These are phyloP conservation scores for Globisporangium iwayamae DNA, from an alignment of 352 stramenopile genomes.

Conservation along the genomic window DNA sequence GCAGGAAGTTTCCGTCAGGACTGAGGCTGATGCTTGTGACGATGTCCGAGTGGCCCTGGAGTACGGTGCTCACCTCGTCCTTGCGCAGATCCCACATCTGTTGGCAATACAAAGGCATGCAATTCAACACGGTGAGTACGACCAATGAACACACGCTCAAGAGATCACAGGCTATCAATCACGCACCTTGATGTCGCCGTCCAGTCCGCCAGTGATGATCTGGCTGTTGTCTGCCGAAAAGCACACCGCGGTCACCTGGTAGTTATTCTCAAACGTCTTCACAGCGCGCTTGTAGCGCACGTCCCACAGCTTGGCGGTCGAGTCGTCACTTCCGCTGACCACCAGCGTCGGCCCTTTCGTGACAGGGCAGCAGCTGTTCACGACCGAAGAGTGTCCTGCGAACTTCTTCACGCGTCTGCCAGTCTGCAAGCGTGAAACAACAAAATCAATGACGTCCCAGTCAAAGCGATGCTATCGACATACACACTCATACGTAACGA, in stretches of 20 bases:
- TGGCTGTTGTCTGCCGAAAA: conserved; percentile 84
- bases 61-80: conserved; percentile 68
- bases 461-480: background rate
- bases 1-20: conserved; percentile 89
- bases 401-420: conserved; percentile 83
- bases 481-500: background rate
- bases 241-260: conserved; percentile 89
- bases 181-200: conserved; percentile 88
- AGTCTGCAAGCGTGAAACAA: conserved; percentile 49
- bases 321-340: conserved; percentile 91
- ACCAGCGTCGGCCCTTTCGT: conserved; percentile 76
- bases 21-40: conserved; percentile 93
- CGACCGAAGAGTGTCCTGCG: conserved; percentile 74
- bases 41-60: conserved; percentile 92
- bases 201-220: conserved; percentile 90
- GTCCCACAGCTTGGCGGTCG: conserved; percentile 89
- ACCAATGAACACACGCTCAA: background rate
- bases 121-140: background rate
- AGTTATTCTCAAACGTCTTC: conserved; percentile 85
- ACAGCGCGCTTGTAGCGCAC: conserved; percentile 70
- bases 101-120: background rate
- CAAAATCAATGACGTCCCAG: background rate
- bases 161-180: background rate
- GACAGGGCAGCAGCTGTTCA: conserved; percentile 91
- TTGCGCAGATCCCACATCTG: conserved; percentile 91